Evolutionary conservation across 2,329 filamentous ascomycete genomes (phyloP), one percentile per base, ranked within the genome.

Genomic region (Colletotrichum tamarilloi): DNA sequence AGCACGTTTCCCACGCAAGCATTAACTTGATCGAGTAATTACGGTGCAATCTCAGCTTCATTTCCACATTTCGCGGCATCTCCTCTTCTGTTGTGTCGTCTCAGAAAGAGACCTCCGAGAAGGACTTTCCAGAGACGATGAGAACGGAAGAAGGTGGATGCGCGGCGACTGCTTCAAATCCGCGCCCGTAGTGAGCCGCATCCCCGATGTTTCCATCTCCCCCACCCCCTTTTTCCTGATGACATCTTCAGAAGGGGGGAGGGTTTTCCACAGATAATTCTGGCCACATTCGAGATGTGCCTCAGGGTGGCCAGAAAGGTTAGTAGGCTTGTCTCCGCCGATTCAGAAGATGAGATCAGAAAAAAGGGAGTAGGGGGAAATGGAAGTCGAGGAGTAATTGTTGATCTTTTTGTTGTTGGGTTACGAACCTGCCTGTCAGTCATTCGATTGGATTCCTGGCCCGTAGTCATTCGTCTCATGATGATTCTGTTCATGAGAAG

Each of bases 1-100:
- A 95, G 93, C 94, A 96, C 94, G 89, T 95, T 96, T 93, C 94
- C 92, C 94, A 96, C 94, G 94, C 94, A 97, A 97, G 94, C 93
- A 95, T 96, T 97, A 96, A 94, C 94, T 97, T 97, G 94, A 94
- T 97, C 94, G 94, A 96, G 94, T 96, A 92, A 73, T 93, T 87
- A 95, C 94, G 94, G 94, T 97, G 91, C 93, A 92, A 92, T 96
- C 94, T 97, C 94, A 96, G 94, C 94, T 90, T 95, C 90, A 86
- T 90, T 80, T 84, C 81, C 79, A 76, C 85, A 82, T 14, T 30
- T 76, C 67, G 69, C 75, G 59, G 74, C 81, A 83, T 87, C 85
- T 87, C 83, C 84, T 74, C 79, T 12, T 68, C 70, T 69, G 57
- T 52, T 30, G 42, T 76, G 63, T 57, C 42, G 19, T 49, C 7